Percentiles rank a stretch among this genome's conserved stretches.
Evolutionary conservation across 306 rosid genomes (phyloP).

Genomic region (Vigna angularis): DNA sequence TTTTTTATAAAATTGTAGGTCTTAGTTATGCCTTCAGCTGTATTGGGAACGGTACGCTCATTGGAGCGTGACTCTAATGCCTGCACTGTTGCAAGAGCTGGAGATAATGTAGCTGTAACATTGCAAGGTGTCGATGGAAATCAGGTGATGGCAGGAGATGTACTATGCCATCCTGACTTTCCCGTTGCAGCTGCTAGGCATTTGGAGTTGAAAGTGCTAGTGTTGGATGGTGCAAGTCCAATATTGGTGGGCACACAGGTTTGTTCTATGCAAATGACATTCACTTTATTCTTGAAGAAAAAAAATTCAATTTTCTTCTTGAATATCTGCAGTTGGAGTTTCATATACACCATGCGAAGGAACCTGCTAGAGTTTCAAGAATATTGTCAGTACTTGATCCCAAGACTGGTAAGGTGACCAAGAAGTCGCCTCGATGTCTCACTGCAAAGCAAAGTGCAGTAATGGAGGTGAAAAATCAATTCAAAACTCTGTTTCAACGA

Average conservation of each 20-base stretch:
- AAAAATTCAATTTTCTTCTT: slow-evolving; percentile 16
- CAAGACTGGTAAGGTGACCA: slow-evolving; percentile 86
- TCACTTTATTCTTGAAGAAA: slow-evolving; percentile 18
- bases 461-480: slow-evolving; percentile 70
- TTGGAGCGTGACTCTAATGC: slow-evolving; percentile 83
- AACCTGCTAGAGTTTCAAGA: slow-evolving; percentile 77
- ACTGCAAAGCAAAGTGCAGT: slow-evolving; percentile 87
- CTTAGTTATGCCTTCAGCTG: slow-evolving; percentile 91
- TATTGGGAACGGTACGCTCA: slow-evolving; percentile 74
- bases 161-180: slow-evolving; percentile 93
- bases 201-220: slow-evolving; percentile 85
- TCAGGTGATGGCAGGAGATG: slow-evolving; percentile 83
- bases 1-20: slow-evolving; percentile 57
- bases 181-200: slow-evolving; percentile 76
- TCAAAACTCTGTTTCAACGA: slow-evolving; percentile 7
- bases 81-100: slow-evolving; percentile 87
- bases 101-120: slow-evolving; percentile 82
- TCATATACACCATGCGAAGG: slow-evolving; percentile 89
- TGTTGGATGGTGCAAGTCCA: slow-evolving; percentile 83
- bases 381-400: slow-evolving; percentile 79
- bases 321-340: slow-evolving; percentile 75
- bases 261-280: slow-evolving; percentile 22
- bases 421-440: slow-evolving; percentile 88
- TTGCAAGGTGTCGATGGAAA: slow-evolving; percentile 79
- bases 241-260: slow-evolving; percentile 92